Evolutionary conservation across 2,329 filamentous ascomycete species (phyloP), one percentile per base, ranked within the genome.

Genomic region (Tolypocladium amazonense): DNA sequence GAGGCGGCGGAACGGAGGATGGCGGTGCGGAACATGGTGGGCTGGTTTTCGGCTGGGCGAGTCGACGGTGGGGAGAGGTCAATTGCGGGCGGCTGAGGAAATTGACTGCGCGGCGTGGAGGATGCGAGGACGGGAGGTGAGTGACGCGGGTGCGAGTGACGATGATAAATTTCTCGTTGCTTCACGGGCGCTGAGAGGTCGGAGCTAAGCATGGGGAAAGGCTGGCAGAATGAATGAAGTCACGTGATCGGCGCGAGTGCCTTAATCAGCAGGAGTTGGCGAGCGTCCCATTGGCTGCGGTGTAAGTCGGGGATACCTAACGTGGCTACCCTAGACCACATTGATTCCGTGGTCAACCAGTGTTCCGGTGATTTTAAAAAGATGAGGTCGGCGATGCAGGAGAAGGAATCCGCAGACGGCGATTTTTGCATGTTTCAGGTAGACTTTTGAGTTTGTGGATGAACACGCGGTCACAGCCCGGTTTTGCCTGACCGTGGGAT

Each of bases 1-100:
- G 87, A 83, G 75, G 88, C 84, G 72, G 88, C 85, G 72, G 89
- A 88, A 78, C 89, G 89, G 80, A 93, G 81, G 75, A 94, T 77
- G 73, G 89, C 87, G 76, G 89, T 86, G 80, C 93, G 90, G 83
- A 97, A 92, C 93, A 97, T 97, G 57, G 58, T 69, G 63, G 63
- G 62, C 50, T 18, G 39, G 38, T 9, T n/a, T n/a, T 35, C 7
- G 35, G 27, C 8, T 12, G 27, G 47, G 6, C 47, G 47, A 27
- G 45, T 30, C 50, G 50, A n/a, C 11, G 20, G 3, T 4, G 56
- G 58, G 60, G 7, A 45, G 33, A 58, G 53, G 58, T 59, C 38
- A 62, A 65, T 65, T 64, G 64, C 41, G 18, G 25, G 47, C 27
- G 20, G 25, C 27, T 33, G 47, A 27, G 20, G 27, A 15, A 20